These are phyloP conservation scores for Stephania yunnanensis DNA, from an alignment of 164 flowering plant species.

Conservation along the genomic window DNA sequence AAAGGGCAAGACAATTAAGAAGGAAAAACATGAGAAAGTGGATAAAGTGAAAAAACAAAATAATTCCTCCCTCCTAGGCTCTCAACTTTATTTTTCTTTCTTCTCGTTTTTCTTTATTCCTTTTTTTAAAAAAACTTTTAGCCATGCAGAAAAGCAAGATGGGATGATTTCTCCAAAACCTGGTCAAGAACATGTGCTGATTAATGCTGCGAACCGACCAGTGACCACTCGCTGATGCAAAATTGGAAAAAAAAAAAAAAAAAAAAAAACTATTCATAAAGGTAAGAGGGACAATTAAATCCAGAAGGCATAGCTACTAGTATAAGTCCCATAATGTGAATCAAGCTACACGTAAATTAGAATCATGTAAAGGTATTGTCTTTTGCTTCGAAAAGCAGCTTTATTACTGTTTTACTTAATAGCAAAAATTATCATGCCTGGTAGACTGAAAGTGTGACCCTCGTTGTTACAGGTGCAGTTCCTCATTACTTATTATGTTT, in stretches of 20 bases:
- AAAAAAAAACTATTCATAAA: too few relatives aligned
- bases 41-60: background rate
- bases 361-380: too few relatives aligned
- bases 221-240: background rate
- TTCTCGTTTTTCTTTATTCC: background rate
- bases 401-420: too few relatives aligned
- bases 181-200: background rate
- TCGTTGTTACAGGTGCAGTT: background rate
- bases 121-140: background rate
- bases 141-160: background rate
- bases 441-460: background rate
- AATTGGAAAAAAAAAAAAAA: background rate
- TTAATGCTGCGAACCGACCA: background rate
- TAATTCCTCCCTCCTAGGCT: background rate
- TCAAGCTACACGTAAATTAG: too few relatives aligned
- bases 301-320: too few relatives aligned
- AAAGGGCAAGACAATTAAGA: background rate
- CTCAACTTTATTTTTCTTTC: too few relatives aligned
- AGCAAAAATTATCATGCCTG: background rate
- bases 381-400: too few relatives aligned
- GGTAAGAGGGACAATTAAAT: too few relatives aligned
- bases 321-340: too few relatives aligned
- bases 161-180: background rate
- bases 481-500: background rate
- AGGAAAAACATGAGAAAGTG: background rate